Percentiles rank a stretch among this genome's conserved stretches.
Conservation (phyloP, 352 stramenopile genomes). For the Peronospora tabacina region DNA sequence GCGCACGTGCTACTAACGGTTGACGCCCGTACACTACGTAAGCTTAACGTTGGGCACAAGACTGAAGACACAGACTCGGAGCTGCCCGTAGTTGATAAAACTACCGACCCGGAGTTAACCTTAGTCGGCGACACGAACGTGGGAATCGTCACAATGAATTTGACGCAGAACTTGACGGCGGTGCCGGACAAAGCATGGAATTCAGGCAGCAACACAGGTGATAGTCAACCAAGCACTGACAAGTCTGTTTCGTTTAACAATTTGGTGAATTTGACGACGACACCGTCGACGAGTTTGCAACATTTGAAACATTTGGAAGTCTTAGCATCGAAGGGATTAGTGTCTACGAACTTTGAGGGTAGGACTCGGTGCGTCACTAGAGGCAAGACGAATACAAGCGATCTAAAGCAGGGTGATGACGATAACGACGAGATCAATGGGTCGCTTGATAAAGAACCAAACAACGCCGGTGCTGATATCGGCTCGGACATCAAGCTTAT, state of each 20-base stretch:
- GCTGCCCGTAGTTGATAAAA: background rate
- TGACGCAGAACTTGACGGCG: constrained; percentile 9
- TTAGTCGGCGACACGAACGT: constrained; percentile 1
- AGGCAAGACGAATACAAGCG: background rate
- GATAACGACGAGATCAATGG: constrained; percentile 2
- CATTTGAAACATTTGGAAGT: background rate
- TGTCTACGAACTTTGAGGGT: constrained; percentile 1
- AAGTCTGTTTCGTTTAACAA: constrained; percentile 23
- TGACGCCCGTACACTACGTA: constrained; percentile 13
- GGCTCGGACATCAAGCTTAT: constrained; percentile 10
- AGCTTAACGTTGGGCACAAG: background rate
- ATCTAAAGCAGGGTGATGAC: constrained; percentile 4
- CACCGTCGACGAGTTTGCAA: background rate
- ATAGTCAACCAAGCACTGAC: constrained; percentile 1
- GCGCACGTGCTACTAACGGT: constrained; percentile 8
- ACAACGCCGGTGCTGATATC: constrained; percentile 5
- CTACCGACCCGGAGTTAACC: background rate
- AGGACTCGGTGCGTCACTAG: background rate
- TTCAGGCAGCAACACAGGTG: constrained; percentile 8
- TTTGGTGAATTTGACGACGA: constrained; percentile 5
- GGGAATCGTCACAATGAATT: constrained; percentile 18
- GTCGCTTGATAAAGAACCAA: constrained; percentile 3
- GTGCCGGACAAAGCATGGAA: constrained; percentile 12
- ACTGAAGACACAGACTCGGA: constrained; percentile 2
- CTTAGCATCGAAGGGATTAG: background rate